Base-by-base conservation (phyloP, 129 eudicot genomes). In the Chrysanthemum lavandulifolium region DNA sequence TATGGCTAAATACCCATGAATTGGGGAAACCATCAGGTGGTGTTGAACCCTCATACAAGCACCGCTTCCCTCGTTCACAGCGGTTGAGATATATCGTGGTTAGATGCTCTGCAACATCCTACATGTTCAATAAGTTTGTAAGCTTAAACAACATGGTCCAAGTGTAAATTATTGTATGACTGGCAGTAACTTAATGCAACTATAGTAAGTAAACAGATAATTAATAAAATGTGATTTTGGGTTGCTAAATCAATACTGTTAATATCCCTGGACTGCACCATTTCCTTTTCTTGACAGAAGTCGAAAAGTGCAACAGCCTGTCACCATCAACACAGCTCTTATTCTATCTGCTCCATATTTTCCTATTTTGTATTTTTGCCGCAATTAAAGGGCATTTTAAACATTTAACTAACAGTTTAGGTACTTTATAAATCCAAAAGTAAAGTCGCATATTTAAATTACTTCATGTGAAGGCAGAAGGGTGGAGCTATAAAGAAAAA, bases 91-190 rank as follows among this genome's bases (percentile, higher is more conserved):
- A 69, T 58, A 95, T 78, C 50, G 99, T 95, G 49, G 96, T 91
- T 84, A 95, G 85, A 82, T 88, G 99, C 77, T 95, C 97, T 2
- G 94, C 96, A 79, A 95, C 85, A 63, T 95, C 99, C 99, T 91
- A 84, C 81, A 81, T 14, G 50, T 25, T 29, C 23, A 48, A 56
- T 16, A 66, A 71, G 49, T 67, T 15, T 10, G 10, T 74, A 23
- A 61, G 59, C 74, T 59, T 57, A 59, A 54, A 72, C 6, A 66
- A 50, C 5, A 49, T 23, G 53, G 49, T 21, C 14, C 10, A 25
- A 5, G 15, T 56, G 45, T 67, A 33, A 25, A 55, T 56, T 12
- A 27, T 18, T 47, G 23, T 14, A 49, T 29, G 12, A 4, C 54
- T 31, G 33, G 69, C 74, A 49, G 45, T 16, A 51, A 36, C 40